Conservation (phyloP, 1,284 basidiomycete species). For the Mycena sp. region DNA sequence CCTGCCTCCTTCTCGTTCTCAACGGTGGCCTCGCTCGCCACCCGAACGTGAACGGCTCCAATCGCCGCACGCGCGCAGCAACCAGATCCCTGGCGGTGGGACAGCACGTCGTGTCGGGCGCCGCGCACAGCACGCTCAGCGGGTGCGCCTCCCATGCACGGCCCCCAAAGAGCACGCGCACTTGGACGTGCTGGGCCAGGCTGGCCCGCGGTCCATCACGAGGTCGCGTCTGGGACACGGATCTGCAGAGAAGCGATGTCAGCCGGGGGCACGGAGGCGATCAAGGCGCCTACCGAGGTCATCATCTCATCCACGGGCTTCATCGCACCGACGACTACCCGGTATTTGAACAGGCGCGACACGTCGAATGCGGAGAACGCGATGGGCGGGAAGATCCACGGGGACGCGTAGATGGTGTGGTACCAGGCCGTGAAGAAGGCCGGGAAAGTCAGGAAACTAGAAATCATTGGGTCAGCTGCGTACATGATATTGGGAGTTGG, state of each 20-base stretch:
- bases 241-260: slow-evolving; percentile 59
- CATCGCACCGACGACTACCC: slow-evolving; percentile 32
- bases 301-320: neutral
- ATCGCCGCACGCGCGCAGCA: too few species aligned
- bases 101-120: slow-evolving; percentile 34
- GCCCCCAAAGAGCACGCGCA: slow-evolving; percentile 59
- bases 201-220: slow-evolving; percentile 67
- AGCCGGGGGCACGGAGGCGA: too few species aligned
- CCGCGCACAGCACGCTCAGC: slow-evolving; percentile 64
- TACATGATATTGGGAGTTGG: too few species aligned
- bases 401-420: slow-evolving; percentile 78
- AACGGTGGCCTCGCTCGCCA: too few species aligned
- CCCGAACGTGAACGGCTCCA: too few species aligned
- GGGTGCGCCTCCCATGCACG: slow-evolving; percentile 65
- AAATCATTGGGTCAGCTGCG: too few species aligned
- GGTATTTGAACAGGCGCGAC: slow-evolving; percentile 67
- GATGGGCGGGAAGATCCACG: slow-evolving; percentile 83
- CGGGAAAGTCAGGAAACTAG: too few species aligned
- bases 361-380: slow-evolving; percentile 82
- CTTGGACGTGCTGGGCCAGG: slow-evolving; percentile 64
- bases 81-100: too few species aligned
- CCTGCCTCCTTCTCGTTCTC: too few species aligned
- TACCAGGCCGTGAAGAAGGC: slow-evolving; percentile 86
- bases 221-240: slow-evolving; percentile 61
- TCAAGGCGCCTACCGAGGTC: too few species aligned